Percentiles rank a stretch among this genome's conserved stretches.
Conservation (phyloP, 2,329 filamentous ascomycete genomes). For the Ascochyta lentis region DNA sequence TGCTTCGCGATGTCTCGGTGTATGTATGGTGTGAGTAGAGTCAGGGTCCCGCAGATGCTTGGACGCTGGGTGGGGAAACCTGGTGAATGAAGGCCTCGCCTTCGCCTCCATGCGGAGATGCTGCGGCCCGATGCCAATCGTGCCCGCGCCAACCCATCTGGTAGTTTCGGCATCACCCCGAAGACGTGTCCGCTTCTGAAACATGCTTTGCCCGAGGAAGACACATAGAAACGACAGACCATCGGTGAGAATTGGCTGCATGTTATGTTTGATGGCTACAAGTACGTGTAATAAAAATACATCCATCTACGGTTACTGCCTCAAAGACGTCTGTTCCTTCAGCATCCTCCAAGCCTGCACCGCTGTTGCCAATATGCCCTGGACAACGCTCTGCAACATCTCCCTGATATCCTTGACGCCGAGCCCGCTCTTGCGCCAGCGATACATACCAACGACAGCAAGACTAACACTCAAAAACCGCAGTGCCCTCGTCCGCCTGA, state of each 20-base stretch:
- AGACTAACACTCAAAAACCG: conserved; percentile 29
- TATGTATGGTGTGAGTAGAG: conserved; percentile 7
- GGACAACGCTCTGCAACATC: conserved; percentile 18
- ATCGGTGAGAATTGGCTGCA: too few relatives aligned
- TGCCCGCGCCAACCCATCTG: conserved; percentile 7
- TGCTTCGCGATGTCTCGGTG: conserved; percentile 10
- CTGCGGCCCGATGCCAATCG: conserved; percentile 24
- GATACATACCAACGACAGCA: conserved; percentile 32
- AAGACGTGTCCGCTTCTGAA: conserved; percentile 4
- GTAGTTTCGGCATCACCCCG: conserved; percentile 20
- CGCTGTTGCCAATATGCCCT: conserved; percentile 15
- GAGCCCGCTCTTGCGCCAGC: conserved; percentile 33
- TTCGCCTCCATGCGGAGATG: conserved; percentile 18
- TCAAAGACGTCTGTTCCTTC: conserved; percentile 9
- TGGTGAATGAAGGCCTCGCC: conserved; percentile 15
- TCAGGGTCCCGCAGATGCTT: conserved; percentile 24
- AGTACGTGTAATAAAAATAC: neutral
- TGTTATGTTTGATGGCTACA: neutral
- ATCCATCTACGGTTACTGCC: neutral
- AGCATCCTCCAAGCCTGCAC: conserved; percentile 11
- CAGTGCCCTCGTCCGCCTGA: conserved; percentile 25
- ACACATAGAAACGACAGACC: neutral
- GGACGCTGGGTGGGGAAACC: conserved; percentile 18
- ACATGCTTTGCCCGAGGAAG: neutral
- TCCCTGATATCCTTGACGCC: conserved; percentile 29